Conservation (phyloP, 257 asterid genomes). For the Solanum piurae region DNA sequence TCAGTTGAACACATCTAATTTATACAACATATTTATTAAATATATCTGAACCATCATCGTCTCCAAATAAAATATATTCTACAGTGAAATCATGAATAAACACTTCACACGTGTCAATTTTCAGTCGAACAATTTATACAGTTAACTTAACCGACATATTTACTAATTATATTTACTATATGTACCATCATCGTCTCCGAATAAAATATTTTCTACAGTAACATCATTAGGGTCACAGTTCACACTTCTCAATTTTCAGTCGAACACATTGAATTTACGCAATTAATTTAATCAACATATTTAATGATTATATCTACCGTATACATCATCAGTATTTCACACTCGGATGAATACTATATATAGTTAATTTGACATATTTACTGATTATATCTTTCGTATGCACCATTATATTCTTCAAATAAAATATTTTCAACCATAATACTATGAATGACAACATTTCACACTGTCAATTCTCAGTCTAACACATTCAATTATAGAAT, state of each 20-base stretch:
- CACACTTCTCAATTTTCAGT: neutral
- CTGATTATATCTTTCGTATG: neutral
- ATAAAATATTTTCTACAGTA: neutral
- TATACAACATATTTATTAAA: neutral
- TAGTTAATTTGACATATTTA: rapidly evolving
- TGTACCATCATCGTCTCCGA: neutral
- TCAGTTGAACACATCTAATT: neutral
- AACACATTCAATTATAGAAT: neutral
- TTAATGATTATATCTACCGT: neutral
- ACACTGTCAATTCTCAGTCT: neutral
- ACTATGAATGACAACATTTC: neutral
- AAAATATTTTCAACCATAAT: neutral
- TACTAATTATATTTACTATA: neutral
- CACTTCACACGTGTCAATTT: neutral
- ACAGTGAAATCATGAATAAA: rapidly evolving
- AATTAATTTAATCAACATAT: neutral
- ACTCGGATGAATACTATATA: no score
- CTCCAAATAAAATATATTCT: neutral
- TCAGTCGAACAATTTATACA: neutral
- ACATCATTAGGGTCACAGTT: neutral
- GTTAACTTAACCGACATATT: neutral
- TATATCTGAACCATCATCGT: neutral
- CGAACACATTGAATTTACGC: neutral
- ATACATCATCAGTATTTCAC: no score
- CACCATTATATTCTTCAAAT: neutral